Conservation (phyloP, 257 asterid genomes). For the Capsicum pubescens region DNA sequence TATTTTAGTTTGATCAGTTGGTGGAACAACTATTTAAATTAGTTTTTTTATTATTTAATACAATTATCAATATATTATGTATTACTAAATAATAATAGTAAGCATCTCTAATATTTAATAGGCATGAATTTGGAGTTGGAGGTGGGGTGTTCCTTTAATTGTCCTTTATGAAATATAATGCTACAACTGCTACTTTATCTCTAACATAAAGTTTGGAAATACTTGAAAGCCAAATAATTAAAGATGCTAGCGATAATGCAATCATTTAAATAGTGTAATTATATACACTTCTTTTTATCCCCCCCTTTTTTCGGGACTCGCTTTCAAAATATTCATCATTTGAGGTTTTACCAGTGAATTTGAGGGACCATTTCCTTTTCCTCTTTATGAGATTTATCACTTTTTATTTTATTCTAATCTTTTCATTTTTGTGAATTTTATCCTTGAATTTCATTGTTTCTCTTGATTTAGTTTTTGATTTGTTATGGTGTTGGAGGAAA, state of each 20-base stretch:
- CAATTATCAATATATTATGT: too few relatives aligned
- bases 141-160: neutral
- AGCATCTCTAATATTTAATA: neutral
- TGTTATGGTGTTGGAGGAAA: neutral
- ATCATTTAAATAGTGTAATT: constrained; percentile 19
- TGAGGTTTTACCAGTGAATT: neutral
- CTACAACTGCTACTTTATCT: neutral
- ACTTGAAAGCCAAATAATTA: neutral
- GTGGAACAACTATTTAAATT: too few relatives aligned
- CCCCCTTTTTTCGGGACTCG: neutral
- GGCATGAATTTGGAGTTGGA: neutral
- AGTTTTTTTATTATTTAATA: too few relatives aligned
- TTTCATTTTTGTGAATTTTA: neutral
- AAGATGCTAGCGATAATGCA: neutral
- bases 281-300: neutral
- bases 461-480: neutral
- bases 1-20: too few relatives aligned
- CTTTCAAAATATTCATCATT: constrained; percentile 26
- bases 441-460: neutral
- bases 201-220: neutral
- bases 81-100: too few relatives aligned
- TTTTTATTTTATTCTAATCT: neutral
- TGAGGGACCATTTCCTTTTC: constrained; percentile 23
- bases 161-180: neutral
- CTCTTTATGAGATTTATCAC: neutral